phyloP scores from a whole-genome alignment of 768 basidiomycete genomes.

The Lactarius hatsudake region DNA sequence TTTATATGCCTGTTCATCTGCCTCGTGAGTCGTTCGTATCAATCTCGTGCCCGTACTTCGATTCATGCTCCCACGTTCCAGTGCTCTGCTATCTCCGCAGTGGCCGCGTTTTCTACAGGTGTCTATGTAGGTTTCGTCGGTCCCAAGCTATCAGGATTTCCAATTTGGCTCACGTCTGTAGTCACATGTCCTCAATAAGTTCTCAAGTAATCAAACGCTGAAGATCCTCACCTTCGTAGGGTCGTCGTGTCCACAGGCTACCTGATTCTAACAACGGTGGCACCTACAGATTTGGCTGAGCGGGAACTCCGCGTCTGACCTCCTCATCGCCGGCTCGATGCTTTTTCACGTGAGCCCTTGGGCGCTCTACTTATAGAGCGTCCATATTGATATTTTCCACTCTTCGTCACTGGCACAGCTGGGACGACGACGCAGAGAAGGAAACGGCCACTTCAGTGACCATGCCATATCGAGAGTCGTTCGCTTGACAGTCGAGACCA shows the following conservation, averaged over 20 bases:
- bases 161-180: background rate
- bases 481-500: constrained; percentile 16
- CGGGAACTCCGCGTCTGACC: background rate
- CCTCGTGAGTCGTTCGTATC: background rate
- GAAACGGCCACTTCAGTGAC: background rate
- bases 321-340: background rate
- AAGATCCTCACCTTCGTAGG: constrained; percentile 1
- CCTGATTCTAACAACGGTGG: background rate
- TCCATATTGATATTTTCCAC: background rate
- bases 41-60: background rate
- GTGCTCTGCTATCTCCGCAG: background rate
- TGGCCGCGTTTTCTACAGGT: background rate
- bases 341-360: constrained; percentile 8
- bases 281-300: background rate
- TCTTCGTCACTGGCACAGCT: background rate
- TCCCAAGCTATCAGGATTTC: background rate
- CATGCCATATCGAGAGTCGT: background rate
- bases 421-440: background rate
- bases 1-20: constrained; percentile 2
- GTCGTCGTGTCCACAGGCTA: background rate
- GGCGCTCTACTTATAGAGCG: too few relatives aligned
- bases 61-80: background rate
- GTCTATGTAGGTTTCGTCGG: background rate
- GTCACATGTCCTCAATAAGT: background rate
- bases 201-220: background rate